Evolutionary conservation across 306 rosid genomes (phyloP).

Genomic region (Citrullus amarus): DNA sequence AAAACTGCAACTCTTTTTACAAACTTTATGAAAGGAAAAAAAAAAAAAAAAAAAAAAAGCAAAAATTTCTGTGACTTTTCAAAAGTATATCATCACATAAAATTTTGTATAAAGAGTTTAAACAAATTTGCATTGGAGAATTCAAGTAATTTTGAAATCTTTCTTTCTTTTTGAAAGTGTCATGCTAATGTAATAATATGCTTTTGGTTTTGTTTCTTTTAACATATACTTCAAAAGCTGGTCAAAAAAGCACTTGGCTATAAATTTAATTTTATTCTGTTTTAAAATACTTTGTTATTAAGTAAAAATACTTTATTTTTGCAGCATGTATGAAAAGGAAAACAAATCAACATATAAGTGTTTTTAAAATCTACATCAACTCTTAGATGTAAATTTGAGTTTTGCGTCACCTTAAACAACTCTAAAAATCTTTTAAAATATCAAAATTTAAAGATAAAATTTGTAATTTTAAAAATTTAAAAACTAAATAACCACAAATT

Average conservation of each 20-base stretch:
- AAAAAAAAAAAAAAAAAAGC: neutral
- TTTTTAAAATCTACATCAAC: no score
- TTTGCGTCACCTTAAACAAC: no score
- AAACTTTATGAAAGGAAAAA: neutral
- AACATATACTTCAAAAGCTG: neutral
- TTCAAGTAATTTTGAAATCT: neutral
- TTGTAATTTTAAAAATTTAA: no score
- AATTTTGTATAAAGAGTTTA: neutral
- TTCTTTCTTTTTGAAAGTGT: neutral
- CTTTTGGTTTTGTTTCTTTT: neutral
- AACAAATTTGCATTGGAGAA: neutral
- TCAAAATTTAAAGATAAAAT: no score
- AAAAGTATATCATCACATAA: neutral
- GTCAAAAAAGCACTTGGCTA: neutral
- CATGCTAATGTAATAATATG: neutral
- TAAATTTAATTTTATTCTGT: neutral
- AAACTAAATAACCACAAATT: no score
- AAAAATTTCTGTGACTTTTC: conserved; percentile 4
- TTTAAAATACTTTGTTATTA: neutral
- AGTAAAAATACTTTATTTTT: neutral
- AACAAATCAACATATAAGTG: no score
- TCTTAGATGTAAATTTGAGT: no score
- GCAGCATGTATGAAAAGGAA: no score
- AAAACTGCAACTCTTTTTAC: conserved; percentile 5
- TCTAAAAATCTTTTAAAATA: no score